Conservation (phyloP, 257 asterid genomes). For the Thymus quinquecostatus region DNA sequence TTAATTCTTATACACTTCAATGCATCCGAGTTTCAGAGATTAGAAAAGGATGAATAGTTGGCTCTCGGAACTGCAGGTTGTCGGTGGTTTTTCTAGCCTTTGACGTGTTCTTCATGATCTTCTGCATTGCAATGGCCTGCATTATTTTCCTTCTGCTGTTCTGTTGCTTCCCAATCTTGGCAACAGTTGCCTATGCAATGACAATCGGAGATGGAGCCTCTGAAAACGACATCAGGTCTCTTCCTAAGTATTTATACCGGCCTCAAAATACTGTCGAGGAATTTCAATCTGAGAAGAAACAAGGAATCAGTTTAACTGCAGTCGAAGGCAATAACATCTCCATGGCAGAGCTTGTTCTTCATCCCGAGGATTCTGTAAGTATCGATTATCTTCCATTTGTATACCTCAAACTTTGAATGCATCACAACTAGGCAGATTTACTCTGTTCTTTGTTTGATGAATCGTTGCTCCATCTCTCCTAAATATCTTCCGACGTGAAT, state of each 20-base stretch:
- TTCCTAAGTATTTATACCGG: slow-evolving; percentile 68
- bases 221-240: slow-evolving; percentile 70
- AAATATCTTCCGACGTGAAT: not conserved
- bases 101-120: slow-evolving; percentile 81
- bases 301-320: slow-evolving; percentile 34
- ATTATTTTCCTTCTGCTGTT: slow-evolving; percentile 60
- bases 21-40: not conserved
- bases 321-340: slow-evolving; percentile 34
- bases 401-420: not conserved
- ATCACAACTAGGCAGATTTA: not conserved
- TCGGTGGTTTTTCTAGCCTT: slow-evolving; percentile 79
- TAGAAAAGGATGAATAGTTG: not conserved
- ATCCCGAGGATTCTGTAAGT: slow-evolving; percentile 82
- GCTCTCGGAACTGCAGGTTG: slow-evolving; percentile 61
- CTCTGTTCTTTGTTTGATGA: not conserved
- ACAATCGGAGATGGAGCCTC: slow-evolving; percentile 77
- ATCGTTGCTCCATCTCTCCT: not conserved
- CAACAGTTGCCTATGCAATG: slow-evolving; percentile 81
- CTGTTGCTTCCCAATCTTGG: slow-evolving; percentile 78
- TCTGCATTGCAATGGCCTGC: slow-evolving; percentile 80
- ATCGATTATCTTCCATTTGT: slow-evolving; percentile 17
- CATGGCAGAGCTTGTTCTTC: slow-evolving; percentile 56
- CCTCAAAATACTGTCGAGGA: slow-evolving; percentile 33
- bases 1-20: slow-evolving; percentile 22
- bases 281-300: slow-evolving; percentile 39